Conservation (phyloP, 2,329 filamentous ascomycete genomes). For the Fusarium sp. region DNA sequence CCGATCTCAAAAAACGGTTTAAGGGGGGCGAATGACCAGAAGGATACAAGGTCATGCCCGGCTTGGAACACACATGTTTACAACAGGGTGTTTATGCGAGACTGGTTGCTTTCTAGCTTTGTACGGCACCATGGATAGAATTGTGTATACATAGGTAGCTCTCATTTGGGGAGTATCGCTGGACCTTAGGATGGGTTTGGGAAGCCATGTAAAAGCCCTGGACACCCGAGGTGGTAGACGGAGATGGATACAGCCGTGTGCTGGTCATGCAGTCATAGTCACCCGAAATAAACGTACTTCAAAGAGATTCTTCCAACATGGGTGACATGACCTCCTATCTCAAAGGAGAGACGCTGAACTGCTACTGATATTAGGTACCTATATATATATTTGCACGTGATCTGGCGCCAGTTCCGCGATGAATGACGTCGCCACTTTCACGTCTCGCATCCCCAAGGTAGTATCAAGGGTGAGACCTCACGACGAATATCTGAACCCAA, state of each 20-base stretch:
- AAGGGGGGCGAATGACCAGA: slow-evolving; percentile 19
- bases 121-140: slow-evolving; percentile 38
- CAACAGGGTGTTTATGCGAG: slow-evolving; percentile 20
- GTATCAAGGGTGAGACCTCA: not conserved
- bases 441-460: not conserved
- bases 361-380: not conserved
- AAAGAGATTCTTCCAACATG: not conserved
- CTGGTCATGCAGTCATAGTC: slow-evolving; percentile 36
- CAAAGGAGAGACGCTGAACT: not conserved
- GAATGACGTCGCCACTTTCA: slow-evolving; percentile 38
- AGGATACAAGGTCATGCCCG: slow-evolving; percentile 31
- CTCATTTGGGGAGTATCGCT: slow-evolving; percentile 26
- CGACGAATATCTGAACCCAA: not conserved
- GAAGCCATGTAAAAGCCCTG: slow-evolving; percentile 18
- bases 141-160: slow-evolving; percentile 34
- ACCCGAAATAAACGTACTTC: slow-evolving; percentile 35
- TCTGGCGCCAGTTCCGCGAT: slow-evolving; percentile 52
- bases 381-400: slow-evolving; percentile 49
- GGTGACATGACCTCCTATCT: too few species aligned
- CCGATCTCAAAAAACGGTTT: slow-evolving; percentile 12
- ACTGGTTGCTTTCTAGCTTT: slow-evolving; percentile 18
- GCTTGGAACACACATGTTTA: slow-evolving; percentile 37
- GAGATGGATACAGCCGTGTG: slow-evolving; percentile 30
- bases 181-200: slow-evolving; percentile 16
- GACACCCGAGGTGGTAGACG: slow-evolving; percentile 15